Evolutionary conservation across 2,329 filamentous ascomycete species (phyloP).

Genomic region (Dothideomycetidae sp.): DNA sequence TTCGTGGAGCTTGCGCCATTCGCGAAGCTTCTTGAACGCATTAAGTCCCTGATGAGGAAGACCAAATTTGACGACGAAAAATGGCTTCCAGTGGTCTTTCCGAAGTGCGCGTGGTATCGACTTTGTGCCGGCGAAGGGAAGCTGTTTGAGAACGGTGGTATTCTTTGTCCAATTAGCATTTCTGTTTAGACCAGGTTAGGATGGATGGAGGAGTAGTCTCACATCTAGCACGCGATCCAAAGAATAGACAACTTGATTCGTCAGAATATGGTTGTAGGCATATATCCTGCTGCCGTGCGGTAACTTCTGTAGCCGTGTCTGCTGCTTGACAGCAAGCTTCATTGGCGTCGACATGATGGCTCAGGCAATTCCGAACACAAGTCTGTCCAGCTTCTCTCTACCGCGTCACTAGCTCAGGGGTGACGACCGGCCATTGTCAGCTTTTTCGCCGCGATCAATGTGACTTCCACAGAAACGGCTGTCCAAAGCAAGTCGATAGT

Average conservation of each 20-base stretch:
- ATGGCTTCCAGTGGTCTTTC: conserved; percentile 48
- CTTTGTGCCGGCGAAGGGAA: conserved; percentile 51
- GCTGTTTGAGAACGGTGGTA: conserved; percentile 40
- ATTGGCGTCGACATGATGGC: not conserved
- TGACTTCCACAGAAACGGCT: no score
- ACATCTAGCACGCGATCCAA: conserved; percentile 43
- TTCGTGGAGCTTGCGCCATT: conserved; percentile 46
- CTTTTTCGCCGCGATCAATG: not conserved
- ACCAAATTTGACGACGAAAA: conserved; percentile 44
- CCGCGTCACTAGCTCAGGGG: no score
- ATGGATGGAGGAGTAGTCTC: conserved; percentile 15
- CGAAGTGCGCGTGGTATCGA: conserved; percentile 43
- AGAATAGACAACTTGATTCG: conserved; percentile 52
- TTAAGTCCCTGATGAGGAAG: conserved; percentile 35
- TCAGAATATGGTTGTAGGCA: conserved; percentile 46
- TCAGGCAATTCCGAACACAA: no score
- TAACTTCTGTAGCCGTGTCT: not conserved
- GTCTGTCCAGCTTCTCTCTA: no score
- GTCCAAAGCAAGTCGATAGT: not conserved
- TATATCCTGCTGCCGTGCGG: conserved; percentile 46
- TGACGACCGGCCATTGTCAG: not conserved
- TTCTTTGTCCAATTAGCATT: conserved; percentile 34
- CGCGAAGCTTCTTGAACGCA: conserved; percentile 44
- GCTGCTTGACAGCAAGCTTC: not conserved
- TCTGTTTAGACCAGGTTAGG: conserved; percentile 1